phyloP scores from a whole-genome alignment of 805 yeast genomes.

The Barnettozyma californica region DNA sequence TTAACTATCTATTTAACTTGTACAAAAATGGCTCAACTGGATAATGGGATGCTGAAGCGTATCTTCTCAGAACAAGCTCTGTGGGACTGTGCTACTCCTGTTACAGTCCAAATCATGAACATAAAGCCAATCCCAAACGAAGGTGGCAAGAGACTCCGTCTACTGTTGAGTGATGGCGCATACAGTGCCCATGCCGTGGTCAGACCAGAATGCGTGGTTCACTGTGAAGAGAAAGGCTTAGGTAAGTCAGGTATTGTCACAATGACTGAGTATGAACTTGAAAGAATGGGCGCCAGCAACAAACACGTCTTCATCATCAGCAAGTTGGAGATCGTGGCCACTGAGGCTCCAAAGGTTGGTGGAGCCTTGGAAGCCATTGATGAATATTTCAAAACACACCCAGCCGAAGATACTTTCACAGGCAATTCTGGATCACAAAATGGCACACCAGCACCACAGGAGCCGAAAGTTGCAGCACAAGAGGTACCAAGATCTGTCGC shows the following conservation, averaged over 20 bases:
- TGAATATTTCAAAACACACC: constrained; percentile 52
- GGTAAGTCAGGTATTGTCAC: constrained; percentile 39
- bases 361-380: constrained; percentile 42
- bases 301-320: constrained; percentile 28
- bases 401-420: constrained; percentile 40
- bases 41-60: constrained; percentile 14
- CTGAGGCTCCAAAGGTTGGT: constrained; percentile 35
- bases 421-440: constrained; percentile 8
- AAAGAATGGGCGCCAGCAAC: constrained; percentile 31
- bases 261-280: constrained; percentile 37
- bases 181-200: constrained; percentile 47
- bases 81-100: constrained; percentile 21
- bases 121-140: constrained; percentile 35
- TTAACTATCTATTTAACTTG: not conserved
- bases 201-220: constrained; percentile 44
- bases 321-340: constrained; percentile 24
- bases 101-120: constrained; percentile 33
- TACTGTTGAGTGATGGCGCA: constrained; percentile 49
- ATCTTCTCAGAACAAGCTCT: constrained; percentile 18
- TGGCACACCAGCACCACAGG: constrained; percentile 3
- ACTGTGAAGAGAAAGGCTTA: constrained; percentile 40
- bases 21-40: constrained; percentile 6
- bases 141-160: constrained; percentile 36
- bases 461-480: not conserved
- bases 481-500: not conserved